Conservation (phyloP, 805 yeast genomes). For the Candida khao-thaluensis region DNA sequence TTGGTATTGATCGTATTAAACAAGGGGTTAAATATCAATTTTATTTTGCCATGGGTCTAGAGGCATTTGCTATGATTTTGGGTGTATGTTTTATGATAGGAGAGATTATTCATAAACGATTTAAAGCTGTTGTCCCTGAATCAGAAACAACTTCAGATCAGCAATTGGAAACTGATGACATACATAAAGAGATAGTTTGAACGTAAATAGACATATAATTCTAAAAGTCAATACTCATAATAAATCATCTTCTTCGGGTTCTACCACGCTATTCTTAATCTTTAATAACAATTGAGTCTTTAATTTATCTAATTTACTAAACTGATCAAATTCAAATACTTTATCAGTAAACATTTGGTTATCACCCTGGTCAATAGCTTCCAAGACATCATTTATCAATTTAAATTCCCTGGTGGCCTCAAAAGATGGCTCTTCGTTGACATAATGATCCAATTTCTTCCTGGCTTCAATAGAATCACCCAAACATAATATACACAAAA, state of each 20-base stretch:
- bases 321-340: constrained; percentile 83
- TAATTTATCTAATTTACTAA: constrained; percentile 85
- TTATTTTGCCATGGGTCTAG: not conserved
- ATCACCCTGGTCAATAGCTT: constrained; percentile 78
- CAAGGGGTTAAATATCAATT: not conserved
- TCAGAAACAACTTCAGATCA: too few species aligned
- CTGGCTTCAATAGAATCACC: constrained; percentile 86
- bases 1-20: not conserved
- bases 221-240: too few species aligned
- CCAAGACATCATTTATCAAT: constrained; percentile 63
- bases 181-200: too few species aligned
- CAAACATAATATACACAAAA: constrained; percentile 78
- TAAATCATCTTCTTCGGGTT: constrained; percentile 54
- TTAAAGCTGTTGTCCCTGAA: too few species aligned
- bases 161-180: too few species aligned
- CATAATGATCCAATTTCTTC: constrained; percentile 62
- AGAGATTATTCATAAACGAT: not conserved
- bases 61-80: not conserved
- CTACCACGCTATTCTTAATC: constrained; percentile 71
- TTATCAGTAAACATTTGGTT: constrained; percentile 69
- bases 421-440: constrained; percentile 74
- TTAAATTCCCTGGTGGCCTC: constrained; percentile 73
- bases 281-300: constrained; percentile 80
- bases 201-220: too few species aligned
- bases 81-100: too few species aligned